Evolutionary conservation across 2,329 filamentous ascomycete species (phyloP).

Genomic region (Tolypocladium ophioglossoides): DNA sequence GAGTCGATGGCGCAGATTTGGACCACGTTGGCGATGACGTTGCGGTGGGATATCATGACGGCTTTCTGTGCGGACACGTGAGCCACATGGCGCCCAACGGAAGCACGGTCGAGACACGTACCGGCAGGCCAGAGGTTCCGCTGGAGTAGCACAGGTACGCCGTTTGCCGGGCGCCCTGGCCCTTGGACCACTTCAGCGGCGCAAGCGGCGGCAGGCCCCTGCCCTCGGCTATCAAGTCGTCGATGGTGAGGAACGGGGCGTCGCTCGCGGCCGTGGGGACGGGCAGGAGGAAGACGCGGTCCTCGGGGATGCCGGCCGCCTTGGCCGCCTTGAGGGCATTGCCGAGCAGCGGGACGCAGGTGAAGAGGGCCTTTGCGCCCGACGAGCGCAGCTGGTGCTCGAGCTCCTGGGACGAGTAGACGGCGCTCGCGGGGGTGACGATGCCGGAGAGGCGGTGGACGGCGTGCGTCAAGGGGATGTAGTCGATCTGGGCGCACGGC

Average conservation of each 20-base stretch:
- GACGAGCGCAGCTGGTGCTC: constrained; percentile 63
- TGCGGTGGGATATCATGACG: constrained; percentile 71
- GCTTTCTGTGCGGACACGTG: constrained; percentile 48
- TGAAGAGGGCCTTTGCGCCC: constrained; percentile 60
- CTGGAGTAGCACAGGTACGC: constrained; percentile 74
- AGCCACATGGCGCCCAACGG: not conserved
- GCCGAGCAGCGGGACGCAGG: constrained; percentile 55
- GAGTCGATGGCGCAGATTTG: constrained; percentile 43
- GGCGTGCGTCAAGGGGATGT: constrained; percentile 61
- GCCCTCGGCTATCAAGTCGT: constrained; percentile 56
- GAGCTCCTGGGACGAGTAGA: constrained; percentile 59
- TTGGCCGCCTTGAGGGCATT: constrained; percentile 55
- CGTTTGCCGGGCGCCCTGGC: constrained; percentile 56
- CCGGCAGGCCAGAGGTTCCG: constrained; percentile 68
- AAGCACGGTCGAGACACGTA: constrained; percentile 22
- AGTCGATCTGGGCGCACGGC: constrained; percentile 60
- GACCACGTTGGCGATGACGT: constrained; percentile 67
- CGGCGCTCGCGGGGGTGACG: constrained; percentile 63
- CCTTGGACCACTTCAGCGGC: constrained; percentile 47
- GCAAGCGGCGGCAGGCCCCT: constrained; percentile 39
- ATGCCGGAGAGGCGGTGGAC: constrained; percentile 67
- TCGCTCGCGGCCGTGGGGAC: constrained; percentile 46
- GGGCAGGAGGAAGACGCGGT: constrained; percentile 59
- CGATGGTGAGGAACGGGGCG: constrained; percentile 49
- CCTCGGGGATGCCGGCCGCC: constrained; percentile 49